Evolutionary conservation across 2,329 filamentous ascomycete genomes (phyloP), one percentile per base, ranked within the genome.

Genomic region (Cryoendolithus antarcticus): DNA sequence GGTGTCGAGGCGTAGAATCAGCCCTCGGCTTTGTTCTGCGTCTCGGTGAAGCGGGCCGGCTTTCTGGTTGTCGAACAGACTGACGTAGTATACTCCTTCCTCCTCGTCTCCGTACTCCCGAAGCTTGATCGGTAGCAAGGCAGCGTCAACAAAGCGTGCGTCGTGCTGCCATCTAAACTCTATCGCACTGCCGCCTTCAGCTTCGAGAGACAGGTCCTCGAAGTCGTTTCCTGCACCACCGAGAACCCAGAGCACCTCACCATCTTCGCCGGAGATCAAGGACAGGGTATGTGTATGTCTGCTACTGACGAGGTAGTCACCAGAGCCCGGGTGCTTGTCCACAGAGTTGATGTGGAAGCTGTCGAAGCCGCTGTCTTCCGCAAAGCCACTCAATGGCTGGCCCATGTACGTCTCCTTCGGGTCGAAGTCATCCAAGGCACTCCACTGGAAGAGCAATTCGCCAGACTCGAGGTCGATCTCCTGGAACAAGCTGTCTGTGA

Each of bases 291-390:
- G 62, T 5, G 62, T 58, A 44, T 67, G 60, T 3, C 65, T 62
- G 1, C 59, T 62, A 0, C 65, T 69, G 38, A 70, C 61, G 19
- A 71, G 54, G 41, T 69, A 71, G 52, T 70, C 63, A 4, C 65
- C 67, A 0, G 61, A 50, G 4, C 57, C 48, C 1, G 49, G 48
- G 40, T 70, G 64, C 45, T 70, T 71, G 44, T 67, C 65, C 37
- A 71, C 55, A 34, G 69, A 69, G 57, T 75, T 74, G 55, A 76
- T 66, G 53, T 75, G 71, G 49, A 63, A 66, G 45, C 54, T 65
- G 48, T 65, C 63, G 45, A 57, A 65, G 1, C 61, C 57, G 10
- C 46, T 50, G 38, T 52, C 48, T 19, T 54, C 46, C 30, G 44
- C 46, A 37, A 53, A 53, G 2, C 61, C 61, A 19, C 64, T 67